Base-by-base conservation (phyloP, 1,284 basidiomycete genomes). In the Caloboletus inedulis region DNA sequence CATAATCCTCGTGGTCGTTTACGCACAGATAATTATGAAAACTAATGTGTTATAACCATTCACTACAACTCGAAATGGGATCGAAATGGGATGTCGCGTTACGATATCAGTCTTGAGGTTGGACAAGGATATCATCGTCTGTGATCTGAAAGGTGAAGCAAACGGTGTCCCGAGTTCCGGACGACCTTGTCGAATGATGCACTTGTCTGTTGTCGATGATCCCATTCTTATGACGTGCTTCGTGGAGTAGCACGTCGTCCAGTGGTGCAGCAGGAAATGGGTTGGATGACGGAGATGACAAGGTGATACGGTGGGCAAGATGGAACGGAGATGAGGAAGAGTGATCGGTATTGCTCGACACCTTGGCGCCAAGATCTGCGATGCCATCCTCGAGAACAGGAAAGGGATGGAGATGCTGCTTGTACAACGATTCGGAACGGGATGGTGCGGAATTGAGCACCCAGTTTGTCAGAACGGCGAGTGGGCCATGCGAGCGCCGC, bases 401-500 rank as follows among this genome's bases (percentile, higher is more conserved):
- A 59, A 78, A 80, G 14, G 73, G 75, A 49, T 73, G 69, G 47
- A 84, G 74, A 64, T 80, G 79, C 59, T 80, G 84, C 53, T 69
- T 75, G 65, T 78, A 82, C 54, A 76, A 69, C 30, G 69, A 68
- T 48, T 62, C 58, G 13, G 61, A 59, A 40, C 62, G 60, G 36
- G 62, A 51, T 42, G 54, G 47, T 30, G 66, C 59, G 33, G 69
- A 65, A 54, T 72, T 71, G 40, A 87, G 71, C 23, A 75, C 84
- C 85, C 86, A 87, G 62, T 83, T 88, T 3, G 85, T 80, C 36
- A 87, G 60, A 36, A 85, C 63, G 23, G 77, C 75, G 35, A 87
- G 65, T 7, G 84, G 77, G 3, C 73, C 70, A 59, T 84, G 77
- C 7, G 76, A 77, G 16, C 64, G 53, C 34, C 77, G 80, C 39